A percentile compares a stretch with the other conserved stretches of the same genome.
phyloP scores from a whole-genome alignment of 306 rosid genomes.

The Hippophae tibetana region DNA sequence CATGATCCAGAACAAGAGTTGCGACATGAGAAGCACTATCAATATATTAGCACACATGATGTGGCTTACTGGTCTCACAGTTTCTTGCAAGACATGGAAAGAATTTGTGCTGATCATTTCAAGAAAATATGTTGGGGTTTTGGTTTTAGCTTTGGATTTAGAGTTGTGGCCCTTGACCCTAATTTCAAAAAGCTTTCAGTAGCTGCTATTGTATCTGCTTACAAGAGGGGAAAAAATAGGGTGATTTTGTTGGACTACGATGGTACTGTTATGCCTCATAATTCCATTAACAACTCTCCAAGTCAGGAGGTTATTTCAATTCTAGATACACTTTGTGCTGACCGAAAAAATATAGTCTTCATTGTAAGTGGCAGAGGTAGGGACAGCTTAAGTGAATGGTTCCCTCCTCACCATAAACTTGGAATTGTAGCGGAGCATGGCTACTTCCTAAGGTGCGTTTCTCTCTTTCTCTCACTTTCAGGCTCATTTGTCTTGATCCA shows the following conservation, averaged over 20 bases:
- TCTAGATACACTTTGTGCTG: slow-evolving; percentile 35
- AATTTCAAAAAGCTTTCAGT: slow-evolving; percentile 41
- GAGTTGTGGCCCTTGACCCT: slow-evolving; percentile 56
- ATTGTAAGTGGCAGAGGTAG: slow-evolving; percentile 56
- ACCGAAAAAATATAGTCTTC: slow-evolving; percentile 38
- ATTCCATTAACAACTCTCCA: slow-evolving; percentile 39
- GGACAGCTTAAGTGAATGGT: slow-evolving; percentile 44
- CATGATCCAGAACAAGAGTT: slow-evolving; percentile 47
- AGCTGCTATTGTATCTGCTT: slow-evolving; percentile 39
- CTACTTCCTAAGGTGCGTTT: slow-evolving; percentile 38
- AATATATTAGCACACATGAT: slow-evolving; percentile 57
- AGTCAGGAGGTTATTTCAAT: slow-evolving; percentile 35
- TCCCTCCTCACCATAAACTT: slow-evolving; percentile 41
- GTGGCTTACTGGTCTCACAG: slow-evolving; percentile 60
- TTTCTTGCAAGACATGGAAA: slow-evolving; percentile 55
- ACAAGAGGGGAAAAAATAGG: slow-evolving; percentile 37
- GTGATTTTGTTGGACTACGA: slow-evolving; percentile 51
- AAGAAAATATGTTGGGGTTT: slow-evolving; percentile 58
- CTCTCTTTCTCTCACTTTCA: too few species aligned
- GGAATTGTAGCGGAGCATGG: slow-evolving; percentile 61
- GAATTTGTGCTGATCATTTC: slow-evolving; percentile 51
- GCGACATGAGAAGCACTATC: slow-evolving; percentile 58
- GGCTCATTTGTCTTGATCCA: background rate
- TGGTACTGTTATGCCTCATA: slow-evolving; percentile 55
- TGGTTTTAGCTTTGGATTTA: slow-evolving; percentile 53